Percentiles rank a stretch among this genome's conserved stretches.
These are phyloP conservation scores for Fraxinus baroniana DNA, from an alignment of 305 asterid genomes.

Conservation along the genomic window DNA sequence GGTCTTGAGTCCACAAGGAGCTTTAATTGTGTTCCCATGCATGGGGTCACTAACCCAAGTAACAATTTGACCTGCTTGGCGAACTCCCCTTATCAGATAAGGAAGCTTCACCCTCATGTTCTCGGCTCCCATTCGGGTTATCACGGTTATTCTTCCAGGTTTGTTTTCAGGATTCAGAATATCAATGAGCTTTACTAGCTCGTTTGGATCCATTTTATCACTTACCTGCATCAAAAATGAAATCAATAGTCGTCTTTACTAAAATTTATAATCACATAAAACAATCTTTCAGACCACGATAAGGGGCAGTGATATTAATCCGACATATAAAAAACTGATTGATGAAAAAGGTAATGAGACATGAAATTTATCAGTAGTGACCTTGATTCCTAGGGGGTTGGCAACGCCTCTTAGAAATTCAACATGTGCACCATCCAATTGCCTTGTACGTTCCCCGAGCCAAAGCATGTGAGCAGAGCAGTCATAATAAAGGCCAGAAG, in stretches of 20 bases:
- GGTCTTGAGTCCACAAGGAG: slow-evolving; percentile 68
- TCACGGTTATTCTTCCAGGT: slow-evolving; percentile 68
- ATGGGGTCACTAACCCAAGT: slow-evolving; percentile 75
- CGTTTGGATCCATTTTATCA: slow-evolving; percentile 62
- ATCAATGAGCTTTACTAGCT: slow-evolving; percentile 60
- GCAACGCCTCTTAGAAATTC: slow-evolving; percentile 67
- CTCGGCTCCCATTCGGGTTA: slow-evolving; percentile 69
- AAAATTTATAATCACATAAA: background rate
- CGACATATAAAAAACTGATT: background rate
- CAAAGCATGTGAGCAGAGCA: slow-evolving; percentile 73
- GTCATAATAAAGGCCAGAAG: slow-evolving; percentile 64
- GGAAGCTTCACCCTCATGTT: slow-evolving; percentile 73
- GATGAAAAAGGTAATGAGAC: background rate
- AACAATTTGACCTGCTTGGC: slow-evolving; percentile 62
- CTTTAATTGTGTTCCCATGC: slow-evolving; percentile 73
- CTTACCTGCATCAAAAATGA: slow-evolving; percentile 46
- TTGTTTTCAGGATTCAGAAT: slow-evolving; percentile 57
- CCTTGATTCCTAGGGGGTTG: slow-evolving; percentile 73
- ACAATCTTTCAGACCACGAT: background rate
- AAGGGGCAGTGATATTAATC: background rate
- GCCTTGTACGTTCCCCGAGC: slow-evolving; percentile 72
- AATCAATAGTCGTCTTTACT: background rate
- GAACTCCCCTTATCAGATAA: slow-evolving; percentile 56
- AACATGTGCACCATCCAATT: slow-evolving; percentile 61
- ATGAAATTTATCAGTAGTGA: background rate